These are phyloP conservation scores for Coemansia sp. DNA, from an alignment of 192 early-diverging fungal species.

Conservation along the genomic window DNA sequence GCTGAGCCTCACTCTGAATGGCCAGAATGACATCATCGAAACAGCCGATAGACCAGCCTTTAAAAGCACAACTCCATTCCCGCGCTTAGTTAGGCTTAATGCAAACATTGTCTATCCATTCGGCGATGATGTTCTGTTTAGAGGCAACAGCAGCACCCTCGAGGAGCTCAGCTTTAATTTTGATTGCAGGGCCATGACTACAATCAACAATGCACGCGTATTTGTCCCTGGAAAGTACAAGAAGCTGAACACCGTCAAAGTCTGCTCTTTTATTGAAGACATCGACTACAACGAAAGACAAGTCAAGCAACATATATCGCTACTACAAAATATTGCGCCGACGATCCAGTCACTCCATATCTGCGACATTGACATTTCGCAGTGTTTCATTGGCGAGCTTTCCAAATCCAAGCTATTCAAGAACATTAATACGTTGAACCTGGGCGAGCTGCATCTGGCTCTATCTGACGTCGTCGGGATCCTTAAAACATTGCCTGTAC, in stretches of 20 bases:
- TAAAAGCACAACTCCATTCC: background rate
- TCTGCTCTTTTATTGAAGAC: background rate
- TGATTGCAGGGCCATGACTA: background rate
- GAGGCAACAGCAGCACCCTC: background rate
- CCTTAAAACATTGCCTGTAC: background rate
- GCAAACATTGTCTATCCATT: background rate
- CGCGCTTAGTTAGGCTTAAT: background rate
- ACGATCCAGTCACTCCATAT: background rate
- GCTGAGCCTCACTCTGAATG: background rate
- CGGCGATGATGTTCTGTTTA: background rate
- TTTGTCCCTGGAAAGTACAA: constrained; percentile 5
- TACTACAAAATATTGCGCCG: background rate
- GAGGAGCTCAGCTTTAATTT: constrained; percentile 5
- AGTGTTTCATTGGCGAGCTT: background rate
- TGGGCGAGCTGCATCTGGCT: background rate
- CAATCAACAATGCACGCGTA: background rate
- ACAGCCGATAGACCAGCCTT: background rate
- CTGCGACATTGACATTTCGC: constrained; percentile 6
- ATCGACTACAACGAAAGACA: constrained; percentile 1
- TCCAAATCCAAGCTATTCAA: background rate
- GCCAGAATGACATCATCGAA: background rate
- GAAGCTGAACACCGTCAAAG: background rate
- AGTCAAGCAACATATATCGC: constrained; percentile 1
- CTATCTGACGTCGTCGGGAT: background rate
- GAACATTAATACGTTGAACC: background rate